Conservation (phyloP, 352 stramenopile genomes). For the Peronospora farinosa region DNA sequence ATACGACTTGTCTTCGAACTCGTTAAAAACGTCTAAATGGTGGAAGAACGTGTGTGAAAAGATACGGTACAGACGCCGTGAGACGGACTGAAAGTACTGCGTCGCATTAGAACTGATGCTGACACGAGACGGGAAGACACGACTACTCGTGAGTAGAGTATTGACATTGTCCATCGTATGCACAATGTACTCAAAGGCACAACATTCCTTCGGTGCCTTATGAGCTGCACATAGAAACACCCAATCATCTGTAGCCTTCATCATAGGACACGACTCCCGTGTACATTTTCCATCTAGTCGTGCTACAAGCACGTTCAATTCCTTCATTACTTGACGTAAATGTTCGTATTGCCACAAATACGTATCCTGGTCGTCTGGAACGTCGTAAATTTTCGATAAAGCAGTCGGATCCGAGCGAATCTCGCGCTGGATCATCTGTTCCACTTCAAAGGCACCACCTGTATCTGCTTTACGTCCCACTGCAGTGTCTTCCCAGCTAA, state of each 20-base stretch:
- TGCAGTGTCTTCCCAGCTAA: conserved; percentile 46
- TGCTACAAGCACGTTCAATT: conserved; percentile 73
- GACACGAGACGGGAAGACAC: conserved; percentile 73
- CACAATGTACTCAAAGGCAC: conserved; percentile 81
- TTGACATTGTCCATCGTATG: conserved; percentile 87
- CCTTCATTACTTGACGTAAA: conserved; percentile 77
- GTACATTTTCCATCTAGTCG: conserved; percentile 60
- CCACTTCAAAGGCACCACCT: conserved; percentile 59
- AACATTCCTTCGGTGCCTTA: conserved; percentile 76
- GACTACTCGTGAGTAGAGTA: conserved; percentile 72
- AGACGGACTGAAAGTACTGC: conserved; percentile 85
- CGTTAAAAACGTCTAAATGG: conserved; percentile 63
- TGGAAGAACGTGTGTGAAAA: conserved; percentile 85
- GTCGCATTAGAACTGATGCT: conserved; percentile 72
- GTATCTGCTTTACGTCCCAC: conserved; percentile 21
- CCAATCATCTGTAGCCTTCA: conserved; percentile 85
- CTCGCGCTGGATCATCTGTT: conserved; percentile 73
- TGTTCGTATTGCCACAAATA: conserved; percentile 86
- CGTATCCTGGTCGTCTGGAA: conserved; percentile 72
- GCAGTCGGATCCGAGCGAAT: conserved; percentile 54
- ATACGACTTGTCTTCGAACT: conserved; percentile 69
- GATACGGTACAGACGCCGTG: conserved; percentile 72
- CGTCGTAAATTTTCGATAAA: conserved; percentile 60
- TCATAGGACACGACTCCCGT: conserved; percentile 59
- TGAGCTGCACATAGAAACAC: conserved; percentile 81